phyloP scores from a whole-genome alignment of 148 eudicot genomes.

The Vaccinium vitisidaea region DNA sequence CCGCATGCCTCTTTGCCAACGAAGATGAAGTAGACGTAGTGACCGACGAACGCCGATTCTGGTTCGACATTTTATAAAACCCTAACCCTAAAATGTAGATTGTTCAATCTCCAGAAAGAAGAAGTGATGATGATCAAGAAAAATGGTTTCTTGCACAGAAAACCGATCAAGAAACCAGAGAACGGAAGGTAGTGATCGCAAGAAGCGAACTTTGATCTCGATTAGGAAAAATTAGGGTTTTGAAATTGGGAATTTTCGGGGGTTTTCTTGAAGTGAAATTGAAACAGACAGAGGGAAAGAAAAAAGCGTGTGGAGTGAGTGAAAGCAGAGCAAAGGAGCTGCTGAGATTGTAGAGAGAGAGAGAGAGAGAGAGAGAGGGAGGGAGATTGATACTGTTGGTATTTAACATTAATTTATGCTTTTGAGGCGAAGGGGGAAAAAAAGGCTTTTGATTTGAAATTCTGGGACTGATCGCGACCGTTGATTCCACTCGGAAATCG shows the following conservation, averaged over 20 bases:
- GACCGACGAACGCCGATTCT: slow-evolving; percentile 37
- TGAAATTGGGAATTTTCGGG: not conserved
- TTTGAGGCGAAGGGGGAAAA: slow-evolving; percentile 45
- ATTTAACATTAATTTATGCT: slow-evolving; percentile 22
- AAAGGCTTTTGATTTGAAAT: slow-evolving; percentile 33
- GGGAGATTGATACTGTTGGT: slow-evolving; percentile 1
- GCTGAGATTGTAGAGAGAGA: slow-evolving; percentile 6
- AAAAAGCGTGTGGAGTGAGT: not conserved
- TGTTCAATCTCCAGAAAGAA: not conserved
- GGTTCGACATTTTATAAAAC: slow-evolving; percentile 30
- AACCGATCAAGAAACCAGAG: slow-evolving; percentile 3
- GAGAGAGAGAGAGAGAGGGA: slow-evolving; percentile 11
- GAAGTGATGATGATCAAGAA: no score
- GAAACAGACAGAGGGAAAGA: not conserved
- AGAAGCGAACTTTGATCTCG: not conserved
- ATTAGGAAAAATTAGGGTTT: not conserved
- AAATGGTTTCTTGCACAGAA: not conserved
- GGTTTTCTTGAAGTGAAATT: not conserved
- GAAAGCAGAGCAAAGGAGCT: slow-evolving; percentile 3
- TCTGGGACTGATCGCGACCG: slow-evolving; percentile 38
- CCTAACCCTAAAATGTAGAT: not conserved
- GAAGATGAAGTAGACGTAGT: slow-evolving; percentile 30
- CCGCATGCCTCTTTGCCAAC: slow-evolving; percentile 50
- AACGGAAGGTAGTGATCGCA: not conserved
- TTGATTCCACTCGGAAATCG: slow-evolving; percentile 37